Base-by-base conservation (phyloP, 23 red algal genomes). In the Gracilaria vermiculophylla region DNA sequence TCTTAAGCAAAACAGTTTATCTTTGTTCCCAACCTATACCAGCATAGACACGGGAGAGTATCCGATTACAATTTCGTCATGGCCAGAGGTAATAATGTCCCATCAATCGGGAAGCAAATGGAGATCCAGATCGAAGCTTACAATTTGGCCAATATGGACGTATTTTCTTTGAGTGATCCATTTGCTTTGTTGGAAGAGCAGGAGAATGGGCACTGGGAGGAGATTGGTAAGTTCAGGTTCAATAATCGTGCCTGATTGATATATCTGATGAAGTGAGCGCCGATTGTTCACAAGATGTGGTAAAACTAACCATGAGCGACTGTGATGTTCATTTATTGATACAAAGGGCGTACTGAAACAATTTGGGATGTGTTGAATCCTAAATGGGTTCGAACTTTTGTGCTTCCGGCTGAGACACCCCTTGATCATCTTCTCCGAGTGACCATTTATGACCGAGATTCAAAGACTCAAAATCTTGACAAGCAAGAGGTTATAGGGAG, bases 301-400 rank as follows among this genome's bases (percentile, higher is more conserved):
- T 15, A 16, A 37, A 66, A 51, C 39, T 69, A 37, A 47, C 32
- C 64, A 28, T 1, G 20, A 15, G 2, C 16, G 5, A 70, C 64
- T 5, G 4, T 10, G 2, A 32, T 32, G 1, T 3, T 19, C 42
- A 76, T 20, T 41, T 48, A 8, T 11, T 25, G 23, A 55, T 19
- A 16, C 23, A 14, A 67, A 83, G 89, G 89, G 42, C 74, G 89
- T 24, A 93, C 89, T 41, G 89, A 93, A 66, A 93, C 89, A 66
- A 83, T 84, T 51, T 93, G 89, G 89, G 89, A 93, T 77, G 89
- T 93, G 4, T 33, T 93, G 44, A 93, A 93, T 83, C 89, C 89
- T 17, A 84, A 83, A 47, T 93, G 78, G 78, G 89, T 93, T 49
- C 78, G 80, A n/a, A 76, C 48, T 36, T 93, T 93, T 85, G 48